Conservation (phyloP, 1,139 yeast genomes). For the Yamadazyma pseudoaaseri region DNA sequence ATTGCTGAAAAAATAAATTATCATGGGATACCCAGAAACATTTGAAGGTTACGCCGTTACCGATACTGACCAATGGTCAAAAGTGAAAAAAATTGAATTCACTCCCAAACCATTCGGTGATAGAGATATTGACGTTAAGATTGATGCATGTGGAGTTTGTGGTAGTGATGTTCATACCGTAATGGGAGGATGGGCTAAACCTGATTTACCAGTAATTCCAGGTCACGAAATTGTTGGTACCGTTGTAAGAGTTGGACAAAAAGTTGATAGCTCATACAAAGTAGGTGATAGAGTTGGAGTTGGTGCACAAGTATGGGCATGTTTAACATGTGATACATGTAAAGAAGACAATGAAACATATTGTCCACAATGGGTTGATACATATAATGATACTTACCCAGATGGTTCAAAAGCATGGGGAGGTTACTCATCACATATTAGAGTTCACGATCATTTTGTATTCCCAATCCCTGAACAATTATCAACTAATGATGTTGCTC, state of each 20-base stretch:
- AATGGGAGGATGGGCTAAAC: conserved; percentile 40
- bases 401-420: conserved; percentile 51
- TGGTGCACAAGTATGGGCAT: conserved; percentile 49
- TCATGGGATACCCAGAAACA: conserved; percentile 27
- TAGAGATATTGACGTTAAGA: conserved; percentile 34
- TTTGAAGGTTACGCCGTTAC: conserved; percentile 46
- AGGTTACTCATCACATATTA: conserved; percentile 52
- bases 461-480: conserved; percentile 49
- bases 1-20: too few species aligned
- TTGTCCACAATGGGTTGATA: conserved; percentile 40
- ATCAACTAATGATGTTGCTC: conserved; percentile 48
- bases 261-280: conserved; percentile 25
- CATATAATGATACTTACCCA: conserved; percentile 35
- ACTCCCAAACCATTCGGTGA: conserved; percentile 28
- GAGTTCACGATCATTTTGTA: conserved; percentile 46
- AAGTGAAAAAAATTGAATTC: conserved; percentile 35
- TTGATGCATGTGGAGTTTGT: conserved; percentile 40
- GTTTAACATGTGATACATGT: conserved; percentile 47
- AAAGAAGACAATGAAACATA: conserved; percentile 42
- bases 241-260: conserved; percentile 41
- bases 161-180: conserved; percentile 44
- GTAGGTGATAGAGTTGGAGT: conserved; percentile 51
- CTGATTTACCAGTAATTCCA: conserved; percentile 32
- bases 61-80: conserved; percentile 32
- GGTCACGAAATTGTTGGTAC: conserved; percentile 42